Evolutionary conservation across 306 rosid species (phyloP).

Genomic region (Prosopis cineraria): DNA sequence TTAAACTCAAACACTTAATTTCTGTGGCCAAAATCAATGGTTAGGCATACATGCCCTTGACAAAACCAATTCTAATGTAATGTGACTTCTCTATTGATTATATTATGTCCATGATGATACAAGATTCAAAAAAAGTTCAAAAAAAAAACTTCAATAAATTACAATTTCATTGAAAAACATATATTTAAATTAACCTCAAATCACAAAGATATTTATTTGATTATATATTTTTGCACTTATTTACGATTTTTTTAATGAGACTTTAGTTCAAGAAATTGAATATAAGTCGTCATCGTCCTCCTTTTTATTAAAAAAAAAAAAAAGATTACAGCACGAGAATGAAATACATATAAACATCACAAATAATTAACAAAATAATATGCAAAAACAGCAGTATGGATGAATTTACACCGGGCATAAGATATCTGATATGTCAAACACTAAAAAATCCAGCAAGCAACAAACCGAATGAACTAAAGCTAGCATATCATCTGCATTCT

Average conservation of each 20-base stretch:
- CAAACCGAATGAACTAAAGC: neutral
- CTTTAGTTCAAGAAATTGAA: neutral
- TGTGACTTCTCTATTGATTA: no score
- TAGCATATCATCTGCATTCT: constrained; percentile 32
- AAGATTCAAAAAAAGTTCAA: no score
- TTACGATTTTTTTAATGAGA: neutral
- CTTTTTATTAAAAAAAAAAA: neutral
- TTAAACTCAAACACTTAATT: no score
- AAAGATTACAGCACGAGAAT: neutral
- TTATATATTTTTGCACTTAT: neutral
- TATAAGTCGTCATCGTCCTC: neutral
- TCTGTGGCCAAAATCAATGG: no score
- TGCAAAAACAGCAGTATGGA: constrained; percentile 1
- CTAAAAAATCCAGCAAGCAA: constrained; percentile 25
- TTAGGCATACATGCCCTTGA: no score
- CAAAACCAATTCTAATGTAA: no score
- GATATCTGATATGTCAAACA: neutral
- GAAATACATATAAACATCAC: neutral
- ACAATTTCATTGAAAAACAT: neutral
- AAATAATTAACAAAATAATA: neutral
- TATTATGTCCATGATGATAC: no score
- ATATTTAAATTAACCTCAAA: neutral
- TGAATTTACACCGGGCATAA: constrained; percentile 24
- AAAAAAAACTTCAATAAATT: no score
- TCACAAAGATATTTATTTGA: no score